phyloP scores from a whole-genome alignment of 306 rosid genomes.

The Prunus campanulata region DNA sequence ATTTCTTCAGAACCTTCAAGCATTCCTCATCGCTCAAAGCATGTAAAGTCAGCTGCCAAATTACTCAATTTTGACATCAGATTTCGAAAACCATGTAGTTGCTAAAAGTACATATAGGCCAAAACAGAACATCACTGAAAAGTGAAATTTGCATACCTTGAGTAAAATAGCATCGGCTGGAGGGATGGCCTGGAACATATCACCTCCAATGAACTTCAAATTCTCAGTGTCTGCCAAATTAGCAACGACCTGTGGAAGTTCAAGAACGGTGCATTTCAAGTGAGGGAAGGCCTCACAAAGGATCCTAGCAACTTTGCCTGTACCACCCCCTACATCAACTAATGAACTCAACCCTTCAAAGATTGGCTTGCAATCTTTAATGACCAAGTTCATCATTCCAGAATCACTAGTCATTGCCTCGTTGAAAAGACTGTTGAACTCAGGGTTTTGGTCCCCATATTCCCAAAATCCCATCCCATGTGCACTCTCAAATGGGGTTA shows the following conservation, averaged over 20 bases:
- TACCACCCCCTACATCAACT: conserved; percentile 48
- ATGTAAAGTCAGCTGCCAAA: conserved; percentile 41
- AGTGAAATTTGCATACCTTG: conserved; percentile 26
- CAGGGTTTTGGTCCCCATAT: conserved; percentile 20
- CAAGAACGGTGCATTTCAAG: conserved; percentile 48
- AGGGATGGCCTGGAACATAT: conserved; percentile 50
- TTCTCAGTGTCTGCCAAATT: conserved; percentile 20
- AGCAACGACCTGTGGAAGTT: conserved; percentile 47
- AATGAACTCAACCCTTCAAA: conserved; percentile 42
- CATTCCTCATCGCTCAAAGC: conserved; percentile 43
- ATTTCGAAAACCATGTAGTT: background rate
- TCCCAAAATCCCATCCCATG: conserved; percentile 38
- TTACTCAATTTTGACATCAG: background rate
- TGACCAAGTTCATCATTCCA: conserved; percentile 32
- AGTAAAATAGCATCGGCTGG: conserved; percentile 44
- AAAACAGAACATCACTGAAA: background rate
- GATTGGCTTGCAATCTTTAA: conserved; percentile 33
- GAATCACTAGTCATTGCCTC: conserved; percentile 51
- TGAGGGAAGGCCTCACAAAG: conserved; percentile 42
- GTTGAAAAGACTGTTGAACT: conserved; percentile 9
- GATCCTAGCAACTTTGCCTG: conserved; percentile 29
- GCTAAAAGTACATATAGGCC: background rate
- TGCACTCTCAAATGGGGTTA: conserved; percentile 26
- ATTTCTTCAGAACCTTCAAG: conserved; percentile 42
- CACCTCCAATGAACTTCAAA: conserved; percentile 49